Evolutionary conservation across 164 flowering plant genomes (phyloP), one percentile per base, ranked within the genome.

Genomic region (Saururus chinensis): DNA sequence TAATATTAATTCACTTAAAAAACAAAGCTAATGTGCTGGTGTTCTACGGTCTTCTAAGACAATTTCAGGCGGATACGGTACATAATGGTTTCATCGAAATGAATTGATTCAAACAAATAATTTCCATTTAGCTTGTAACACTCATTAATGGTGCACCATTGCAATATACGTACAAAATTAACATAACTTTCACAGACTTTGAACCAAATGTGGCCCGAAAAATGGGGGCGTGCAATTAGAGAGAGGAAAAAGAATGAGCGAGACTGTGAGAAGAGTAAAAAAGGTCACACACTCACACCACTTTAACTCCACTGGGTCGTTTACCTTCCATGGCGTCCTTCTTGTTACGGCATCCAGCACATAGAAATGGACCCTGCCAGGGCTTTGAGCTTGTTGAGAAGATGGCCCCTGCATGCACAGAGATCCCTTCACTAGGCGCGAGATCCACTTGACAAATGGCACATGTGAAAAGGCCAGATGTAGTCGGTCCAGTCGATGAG

Each of bases 311-410:
- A 63, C 85, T 86, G 0, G 83, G 92, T 20, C 86, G 84, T 62
- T 84, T 86, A 59, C 89, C 89, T 81, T 87, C 93, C 88, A 82
- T 84, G 60, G 89, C 93, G 30, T 87, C 93, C 75, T 87, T 82
- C 77, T 87, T 84, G 57, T 81, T 75, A 4, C 88, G 80, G 60
- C 89, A 84, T 56, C 73, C 86, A 1, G 75, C 75, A 62, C 93
- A 88, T 4, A 91, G 88, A 65, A 91, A 91, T 26, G 97, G 97
- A 26, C 97, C 97, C 75, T 90, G 82, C 97, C 97, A 90, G 1
- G 97, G 92, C 67, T 78, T 90, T 57, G 89, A 72, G 68, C 87
- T 82, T 53, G 81, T 83, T 24, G 97, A 87, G 82, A 90, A 90
- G 70, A 90, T 82, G 62, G 84, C 75, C 64, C 97, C 97, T 42